Percentiles rank a stretch among this genome's conserved stretches.
These are phyloP conservation scores for Heliocybe sulcata DNA, from an alignment of 1,284 basidiomycete genomes.

Conservation along the genomic window DNA sequence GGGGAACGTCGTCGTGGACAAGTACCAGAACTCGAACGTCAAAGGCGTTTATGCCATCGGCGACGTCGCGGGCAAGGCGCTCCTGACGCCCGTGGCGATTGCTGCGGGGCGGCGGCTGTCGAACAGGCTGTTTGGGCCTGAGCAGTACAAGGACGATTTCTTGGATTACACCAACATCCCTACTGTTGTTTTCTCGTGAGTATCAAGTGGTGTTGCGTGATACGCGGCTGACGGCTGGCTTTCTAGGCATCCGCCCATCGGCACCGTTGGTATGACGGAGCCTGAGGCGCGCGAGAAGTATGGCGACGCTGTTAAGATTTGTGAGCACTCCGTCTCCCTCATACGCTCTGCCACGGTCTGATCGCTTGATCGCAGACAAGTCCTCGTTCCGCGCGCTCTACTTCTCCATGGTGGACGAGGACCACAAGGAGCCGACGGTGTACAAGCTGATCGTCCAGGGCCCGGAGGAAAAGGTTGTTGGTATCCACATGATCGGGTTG, in stretches of 20 bases:
- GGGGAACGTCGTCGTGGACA: conserved; percentile 85
- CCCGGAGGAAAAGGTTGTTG: conserved; percentile 89
- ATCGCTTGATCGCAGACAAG: conserved; percentile 38
- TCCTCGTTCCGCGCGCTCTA: conserved; percentile 81
- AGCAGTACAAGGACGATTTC: conserved; percentile 82
- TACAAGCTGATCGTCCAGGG: conserved; percentile 90
- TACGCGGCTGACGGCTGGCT: too few species aligned
- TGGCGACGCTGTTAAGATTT: conserved; percentile 86
- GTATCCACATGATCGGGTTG: conserved; percentile 87
- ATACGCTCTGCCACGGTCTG: not conserved
- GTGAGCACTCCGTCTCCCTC: conserved; percentile 39
- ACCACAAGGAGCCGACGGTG: conserved; percentile 87
- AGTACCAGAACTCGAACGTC: conserved; percentile 83
- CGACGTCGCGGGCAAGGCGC: conserved; percentile 87
- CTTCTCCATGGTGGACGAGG: conserved; percentile 81
- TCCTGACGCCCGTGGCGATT: conserved; percentile 97
- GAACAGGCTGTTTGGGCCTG: conserved; percentile 87
- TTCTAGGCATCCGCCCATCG: conserved; percentile 84
- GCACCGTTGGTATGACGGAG: conserved; percentile 89
- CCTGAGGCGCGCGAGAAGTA: conserved; percentile 84
- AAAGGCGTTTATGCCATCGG: conserved; percentile 79
- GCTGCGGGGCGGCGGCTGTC: conserved; percentile 87
- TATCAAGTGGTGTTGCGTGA: conserved; percentile 14
- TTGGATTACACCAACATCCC: conserved; percentile 90
- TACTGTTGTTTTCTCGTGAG: conserved; percentile 90